phyloP scores from a whole-genome alignment of 352 stramenopile genomes.

The Phytopythium vexans region DNA sequence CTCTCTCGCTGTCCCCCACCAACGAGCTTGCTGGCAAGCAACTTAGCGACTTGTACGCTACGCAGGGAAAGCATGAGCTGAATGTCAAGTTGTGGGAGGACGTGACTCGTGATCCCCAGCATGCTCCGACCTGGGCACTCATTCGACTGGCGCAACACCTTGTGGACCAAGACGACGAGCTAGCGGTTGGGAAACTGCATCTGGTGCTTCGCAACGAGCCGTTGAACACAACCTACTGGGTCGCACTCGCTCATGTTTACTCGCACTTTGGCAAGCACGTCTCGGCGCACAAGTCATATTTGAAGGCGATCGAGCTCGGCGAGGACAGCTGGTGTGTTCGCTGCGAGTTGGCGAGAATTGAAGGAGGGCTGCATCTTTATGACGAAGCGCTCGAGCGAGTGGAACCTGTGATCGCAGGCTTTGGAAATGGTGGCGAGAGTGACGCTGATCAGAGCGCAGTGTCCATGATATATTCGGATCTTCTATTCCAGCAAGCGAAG shows the following conservation, averaged over 20 bases:
- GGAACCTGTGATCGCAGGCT: conserved; percentile 28
- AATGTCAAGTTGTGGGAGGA: conserved; percentile 72
- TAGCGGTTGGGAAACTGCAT: conserved; percentile 65
- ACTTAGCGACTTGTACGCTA: conserved; percentile 68
- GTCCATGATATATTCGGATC: conserved; percentile 55
- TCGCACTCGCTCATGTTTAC: conserved; percentile 77
- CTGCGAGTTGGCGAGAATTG: conserved; percentile 77
- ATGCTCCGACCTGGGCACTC: conserved; percentile 70
- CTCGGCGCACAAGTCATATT: conserved; percentile 76
- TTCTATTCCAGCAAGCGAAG: conserved; percentile 79
- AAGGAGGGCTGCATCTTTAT: conserved; percentile 65
- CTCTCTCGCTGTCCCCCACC: conserved; percentile 48
- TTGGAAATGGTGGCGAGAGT: conserved; percentile 5
- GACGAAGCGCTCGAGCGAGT: conserved; percentile 70
- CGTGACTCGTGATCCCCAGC: conserved; percentile 50
- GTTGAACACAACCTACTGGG: conserved; percentile 60
- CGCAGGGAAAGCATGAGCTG: conserved; percentile 56
- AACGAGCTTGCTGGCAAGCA: conserved; percentile 57
- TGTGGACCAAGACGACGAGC: conserved; percentile 62
- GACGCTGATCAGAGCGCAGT: conserved; percentile 30
- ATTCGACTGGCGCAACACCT: conserved; percentile 69
- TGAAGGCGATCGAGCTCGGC: conserved; percentile 70
- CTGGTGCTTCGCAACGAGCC: conserved; percentile 72
- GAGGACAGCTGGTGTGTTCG: conserved; percentile 64
- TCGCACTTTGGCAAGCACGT: conserved; percentile 76